Evolutionary conservation across 129 eudicot species (phyloP).

Genomic region (Ambrosia artemisiifolia): DNA sequence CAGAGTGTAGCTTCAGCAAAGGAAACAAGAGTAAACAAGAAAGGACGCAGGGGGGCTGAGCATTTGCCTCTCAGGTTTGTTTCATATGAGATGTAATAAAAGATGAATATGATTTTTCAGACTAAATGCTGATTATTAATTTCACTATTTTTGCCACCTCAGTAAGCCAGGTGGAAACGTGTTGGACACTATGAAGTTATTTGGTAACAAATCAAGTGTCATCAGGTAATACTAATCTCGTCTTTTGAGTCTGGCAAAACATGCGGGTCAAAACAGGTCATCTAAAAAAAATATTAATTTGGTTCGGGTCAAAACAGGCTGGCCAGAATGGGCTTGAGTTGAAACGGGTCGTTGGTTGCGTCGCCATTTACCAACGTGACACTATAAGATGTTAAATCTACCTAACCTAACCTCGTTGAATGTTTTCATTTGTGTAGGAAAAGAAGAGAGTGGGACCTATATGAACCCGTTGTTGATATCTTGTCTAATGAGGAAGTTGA

Average conservation of each 20-base stretch:
- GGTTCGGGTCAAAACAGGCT: not conserved
- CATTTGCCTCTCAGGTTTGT: constrained; percentile 57
- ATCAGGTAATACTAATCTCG: constrained; percentile 48
- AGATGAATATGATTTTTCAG: not conserved
- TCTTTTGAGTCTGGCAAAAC: not conserved
- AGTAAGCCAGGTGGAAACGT: constrained; percentile 78
- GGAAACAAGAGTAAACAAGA: constrained; percentile 72
- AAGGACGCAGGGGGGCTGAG: constrained; percentile 73
- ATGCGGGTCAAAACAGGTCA: not conserved
- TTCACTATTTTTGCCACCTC: constrained; percentile 17
- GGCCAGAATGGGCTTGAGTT: not conserved
- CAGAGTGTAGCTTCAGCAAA: constrained; percentile 83
- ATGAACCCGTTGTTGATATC: constrained; percentile 84
- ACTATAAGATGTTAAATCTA: not conserved
- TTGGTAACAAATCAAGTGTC: constrained; percentile 80
- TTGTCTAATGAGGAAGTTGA: constrained; percentile 92
- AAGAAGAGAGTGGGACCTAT: constrained; percentile 89
- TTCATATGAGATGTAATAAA: constrained; percentile 4
- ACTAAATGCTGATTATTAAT: not conserved
- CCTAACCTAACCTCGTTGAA: not conserved
- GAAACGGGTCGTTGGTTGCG: not conserved
- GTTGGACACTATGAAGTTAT: constrained; percentile 73
- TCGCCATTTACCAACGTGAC: not conserved
- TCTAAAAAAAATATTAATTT: not conserved
- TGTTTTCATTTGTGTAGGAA: constrained; percentile 46